Evolutionary conservation across 495 filamentous ascomycete species (phyloP), one percentile per base, ranked within the genome.

Genomic region (Neurospora africana): DNA sequence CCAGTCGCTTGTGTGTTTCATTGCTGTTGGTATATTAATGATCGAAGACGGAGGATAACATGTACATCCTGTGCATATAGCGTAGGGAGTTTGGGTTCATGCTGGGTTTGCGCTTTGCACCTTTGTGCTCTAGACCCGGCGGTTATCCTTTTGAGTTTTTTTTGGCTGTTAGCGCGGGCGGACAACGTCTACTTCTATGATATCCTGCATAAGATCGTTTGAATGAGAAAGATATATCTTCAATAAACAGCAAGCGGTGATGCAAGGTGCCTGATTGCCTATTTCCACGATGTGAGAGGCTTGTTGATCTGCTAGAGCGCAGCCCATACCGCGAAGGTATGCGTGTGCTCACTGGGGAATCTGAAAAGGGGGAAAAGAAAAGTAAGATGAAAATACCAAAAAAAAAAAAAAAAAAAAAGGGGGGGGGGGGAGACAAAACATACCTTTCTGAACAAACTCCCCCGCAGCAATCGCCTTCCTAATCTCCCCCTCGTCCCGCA

Each of bases 381-480:
- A 19, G 17, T 19, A 19, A 41, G 40, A 41, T 15, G 17, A 43
- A 43, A 43, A 43, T n/a, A 43, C 17, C 3, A n/a, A n/a, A 43
- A 43, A 6, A n/a, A n/a, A n/a, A n/a, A n/a, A n/a, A n/a, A n/a
- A n/a, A n/a, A n/a, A n/a, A n/a, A n/a, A n/a, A n/a, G n/a, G n/a
- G n/a, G n/a, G n/a, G n/a, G n/a, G n/a, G n/a, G n/a, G n/a, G n/a
- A n/a, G n/a, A n/a, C n/a, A n/a, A n/a, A n/a, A n/a, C n/a, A n/a
- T n/a, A n/a, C n/a, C n/a, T n/a, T 95, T 97, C 80, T 93, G 95
- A 5, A 98, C 92, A 81, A 91, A 98, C 74, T 96, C 88, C 2
- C 93, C 95, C 75, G 87, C 83, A 40, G 87, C 86, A 72, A 99
- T 92, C 0, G 88, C 93, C 74, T 90, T 84, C 68, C 84, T 84